Conservation (phyloP, 139 green algal genomes). For the Chlamydomonas asymmetrica region DNA sequence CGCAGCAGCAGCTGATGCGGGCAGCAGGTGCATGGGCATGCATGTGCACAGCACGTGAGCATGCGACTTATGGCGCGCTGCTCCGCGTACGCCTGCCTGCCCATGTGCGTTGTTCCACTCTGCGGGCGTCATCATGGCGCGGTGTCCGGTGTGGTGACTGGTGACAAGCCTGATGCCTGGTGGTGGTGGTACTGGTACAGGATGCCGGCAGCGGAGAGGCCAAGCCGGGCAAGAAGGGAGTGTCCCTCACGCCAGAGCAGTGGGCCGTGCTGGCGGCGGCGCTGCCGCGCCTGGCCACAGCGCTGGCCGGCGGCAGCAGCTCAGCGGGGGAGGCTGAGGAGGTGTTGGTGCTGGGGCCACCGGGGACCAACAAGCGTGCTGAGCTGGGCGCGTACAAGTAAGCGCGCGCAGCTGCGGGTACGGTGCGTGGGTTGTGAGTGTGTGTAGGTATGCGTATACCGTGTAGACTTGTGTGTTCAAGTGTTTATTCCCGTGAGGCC, state of each 20-base stretch:
- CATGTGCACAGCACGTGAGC: not conserved
- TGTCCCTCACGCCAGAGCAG: slow-evolving; percentile 52
- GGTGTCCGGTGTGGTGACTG: not conserved
- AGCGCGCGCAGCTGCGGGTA: too few species aligned
- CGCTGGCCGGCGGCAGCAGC: too few species aligned
- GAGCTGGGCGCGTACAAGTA: too few species aligned
- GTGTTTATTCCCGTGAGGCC: too few species aligned
- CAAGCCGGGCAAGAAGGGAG: slow-evolving; percentile 56
- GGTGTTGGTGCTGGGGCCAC: not conserved
- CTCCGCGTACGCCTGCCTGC: not conserved
- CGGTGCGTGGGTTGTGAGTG: too few species aligned
- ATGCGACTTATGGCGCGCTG: not conserved
- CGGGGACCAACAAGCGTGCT: too few species aligned
- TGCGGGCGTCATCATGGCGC: not conserved
- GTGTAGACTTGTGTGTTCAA: too few species aligned
- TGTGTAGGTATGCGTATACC: too few species aligned
- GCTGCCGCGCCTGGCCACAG: slow-evolving; percentile 32
- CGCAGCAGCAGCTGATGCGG: not conserved
- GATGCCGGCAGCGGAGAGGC: slow-evolving; percentile 38
- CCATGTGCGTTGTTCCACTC: not conserved
- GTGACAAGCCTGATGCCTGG: not conserved
- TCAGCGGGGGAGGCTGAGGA: too few species aligned
- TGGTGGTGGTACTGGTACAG: slow-evolving; percentile 9
- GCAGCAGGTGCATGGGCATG: not conserved
- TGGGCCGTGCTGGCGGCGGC: slow-evolving; percentile 41